Percentiles rank a stretch among this genome's conserved stretches.
Evolutionary conservation across 2,329 filamentous ascomycete species (phyloP).

Genomic region (Diplodia corticola): DNA sequence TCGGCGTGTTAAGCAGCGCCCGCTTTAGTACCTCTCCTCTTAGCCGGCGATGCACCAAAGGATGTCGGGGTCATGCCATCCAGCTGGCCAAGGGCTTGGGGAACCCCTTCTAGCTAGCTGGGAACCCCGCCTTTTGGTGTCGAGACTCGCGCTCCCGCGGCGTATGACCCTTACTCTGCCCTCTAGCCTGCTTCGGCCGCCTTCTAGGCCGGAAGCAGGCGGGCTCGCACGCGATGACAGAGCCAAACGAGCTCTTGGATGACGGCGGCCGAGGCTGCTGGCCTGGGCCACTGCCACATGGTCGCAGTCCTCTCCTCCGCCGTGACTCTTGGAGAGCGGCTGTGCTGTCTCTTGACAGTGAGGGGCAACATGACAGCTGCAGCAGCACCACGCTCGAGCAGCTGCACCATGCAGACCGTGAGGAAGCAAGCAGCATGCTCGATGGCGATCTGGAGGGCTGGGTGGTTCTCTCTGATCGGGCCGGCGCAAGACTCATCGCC

Average conservation of each 20-base stretch:
- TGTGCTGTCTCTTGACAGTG: background rate
- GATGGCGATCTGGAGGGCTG: background rate
- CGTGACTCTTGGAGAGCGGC: background rate
- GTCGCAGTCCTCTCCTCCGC: no score
- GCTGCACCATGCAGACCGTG: background rate
- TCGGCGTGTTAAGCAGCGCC: background rate
- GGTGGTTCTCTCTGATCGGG: background rate
- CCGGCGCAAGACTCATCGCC: background rate
- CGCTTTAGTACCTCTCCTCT: background rate
- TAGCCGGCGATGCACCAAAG: background rate
- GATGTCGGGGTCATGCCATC: background rate
- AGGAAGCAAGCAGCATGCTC: conserved; percentile 10
- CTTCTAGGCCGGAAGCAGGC: background rate
- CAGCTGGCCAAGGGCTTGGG: background rate
- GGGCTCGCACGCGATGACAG: background rate
- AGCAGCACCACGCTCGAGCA: background rate
- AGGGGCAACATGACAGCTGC: background rate
- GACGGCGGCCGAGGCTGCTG: background rate
- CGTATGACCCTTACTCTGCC: background rate
- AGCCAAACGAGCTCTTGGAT: background rate
- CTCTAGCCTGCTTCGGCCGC: background rate
- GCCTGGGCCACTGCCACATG: background rate
- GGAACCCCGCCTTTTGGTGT: background rate
- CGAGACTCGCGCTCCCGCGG: background rate
- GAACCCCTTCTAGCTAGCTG: background rate